A percentile compares a stretch with the other conserved stretches of the same genome.
phyloP scores from a whole-genome alignment of 495 filamentous ascomycete genomes.

The Xylaria acuta region DNA sequence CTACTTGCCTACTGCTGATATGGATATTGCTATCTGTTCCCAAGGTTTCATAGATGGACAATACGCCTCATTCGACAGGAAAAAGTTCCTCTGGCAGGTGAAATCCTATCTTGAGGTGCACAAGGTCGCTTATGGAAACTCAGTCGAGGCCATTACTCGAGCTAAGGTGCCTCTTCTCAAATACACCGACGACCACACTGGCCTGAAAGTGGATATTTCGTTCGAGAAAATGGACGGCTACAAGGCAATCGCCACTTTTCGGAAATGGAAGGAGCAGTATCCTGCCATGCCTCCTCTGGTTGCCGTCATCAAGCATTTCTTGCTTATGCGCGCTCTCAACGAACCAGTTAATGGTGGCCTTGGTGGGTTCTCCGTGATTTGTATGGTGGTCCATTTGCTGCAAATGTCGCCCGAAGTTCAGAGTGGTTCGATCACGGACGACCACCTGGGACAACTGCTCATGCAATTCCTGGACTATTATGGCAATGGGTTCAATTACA shows the following conservation, averaged over 20 bases:
- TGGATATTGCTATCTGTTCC: constrained; percentile 90
- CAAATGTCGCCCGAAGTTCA: constrained; percentile 75
- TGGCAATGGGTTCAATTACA: constrained; percentile 76
- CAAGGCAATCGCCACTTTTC: constrained; percentile 77
- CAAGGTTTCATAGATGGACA: constrained; percentile 55
- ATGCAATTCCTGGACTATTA: constrained; percentile 90
- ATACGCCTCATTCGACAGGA: constrained; percentile 44
- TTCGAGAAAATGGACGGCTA: constrained; percentile 90
- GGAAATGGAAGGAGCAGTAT: constrained; percentile 75
- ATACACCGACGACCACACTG: constrained; percentile 74
- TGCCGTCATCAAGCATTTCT: constrained; percentile 87
- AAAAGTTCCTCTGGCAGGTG: constrained; percentile 53
- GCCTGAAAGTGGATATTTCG: constrained; percentile 84
- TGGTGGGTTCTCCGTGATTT: constrained; percentile 93
- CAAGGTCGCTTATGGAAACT: constrained; percentile 56
- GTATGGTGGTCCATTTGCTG: constrained; percentile 85
- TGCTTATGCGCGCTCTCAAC: constrained; percentile 86
- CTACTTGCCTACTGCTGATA: constrained; percentile 90
- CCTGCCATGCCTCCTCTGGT: constrained; percentile 85
- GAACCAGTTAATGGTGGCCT: constrained; percentile 89
- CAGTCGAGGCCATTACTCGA: constrained; percentile 67
- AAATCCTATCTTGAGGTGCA: constrained; percentile 53
- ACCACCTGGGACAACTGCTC: constrained; percentile 77
- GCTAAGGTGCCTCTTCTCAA: constrained; percentile 96
- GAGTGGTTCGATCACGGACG: constrained; percentile 59